phyloP scores from a whole-genome alignment of 2,329 filamentous ascomycete genomes.

The Venturia effusa region DNA sequence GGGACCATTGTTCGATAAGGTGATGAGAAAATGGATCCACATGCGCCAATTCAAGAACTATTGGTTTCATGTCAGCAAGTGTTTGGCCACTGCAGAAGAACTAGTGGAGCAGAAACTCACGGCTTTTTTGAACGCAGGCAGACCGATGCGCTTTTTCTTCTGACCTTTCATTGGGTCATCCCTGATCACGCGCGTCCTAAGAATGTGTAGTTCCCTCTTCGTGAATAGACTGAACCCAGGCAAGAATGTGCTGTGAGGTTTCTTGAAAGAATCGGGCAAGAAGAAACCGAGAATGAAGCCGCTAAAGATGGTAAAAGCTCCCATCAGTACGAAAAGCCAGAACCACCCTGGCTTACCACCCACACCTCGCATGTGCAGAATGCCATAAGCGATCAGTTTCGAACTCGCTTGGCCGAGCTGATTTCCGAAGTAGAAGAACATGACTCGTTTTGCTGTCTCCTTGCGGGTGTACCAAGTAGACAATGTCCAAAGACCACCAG shows the following conservation, averaged over 20 bases:
- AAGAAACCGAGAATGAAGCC: conserved; percentile 15
- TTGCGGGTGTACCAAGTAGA: conserved; percentile 29
- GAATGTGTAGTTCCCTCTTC: conserved; percentile 16
- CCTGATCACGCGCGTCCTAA: conserved; percentile 17
- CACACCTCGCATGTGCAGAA: conserved; percentile 22
- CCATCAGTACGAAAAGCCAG: conserved; percentile 15
- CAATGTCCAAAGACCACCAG: conserved; percentile 20
- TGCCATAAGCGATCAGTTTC: conserved; percentile 24
- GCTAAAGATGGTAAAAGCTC: conserved; percentile 15
- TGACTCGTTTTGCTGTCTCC: conserved; percentile 25
- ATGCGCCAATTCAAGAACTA: conserved; percentile 41
- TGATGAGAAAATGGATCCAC: conserved; percentile 42
- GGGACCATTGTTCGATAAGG: conserved; percentile 38
- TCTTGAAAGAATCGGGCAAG: conserved; percentile 17
- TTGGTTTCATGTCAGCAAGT: not conserved
- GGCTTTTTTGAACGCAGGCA: conserved; percentile 34
- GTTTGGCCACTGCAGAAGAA: not conserved
- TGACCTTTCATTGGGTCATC: conserved; percentile 18
- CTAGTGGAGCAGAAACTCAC: conserved; percentile 17
- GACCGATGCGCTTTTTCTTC: conserved; percentile 28
- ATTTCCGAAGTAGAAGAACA: conserved; percentile 27
- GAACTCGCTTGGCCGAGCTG: conserved; percentile 23
- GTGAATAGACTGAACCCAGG: conserved; percentile 23
- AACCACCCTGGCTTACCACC: conserved; percentile 18
- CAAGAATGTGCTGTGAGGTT: conserved; percentile 21